Base-by-base conservation (phyloP, 805 yeast genomes). In the Lipomyces orientalis region DNA sequence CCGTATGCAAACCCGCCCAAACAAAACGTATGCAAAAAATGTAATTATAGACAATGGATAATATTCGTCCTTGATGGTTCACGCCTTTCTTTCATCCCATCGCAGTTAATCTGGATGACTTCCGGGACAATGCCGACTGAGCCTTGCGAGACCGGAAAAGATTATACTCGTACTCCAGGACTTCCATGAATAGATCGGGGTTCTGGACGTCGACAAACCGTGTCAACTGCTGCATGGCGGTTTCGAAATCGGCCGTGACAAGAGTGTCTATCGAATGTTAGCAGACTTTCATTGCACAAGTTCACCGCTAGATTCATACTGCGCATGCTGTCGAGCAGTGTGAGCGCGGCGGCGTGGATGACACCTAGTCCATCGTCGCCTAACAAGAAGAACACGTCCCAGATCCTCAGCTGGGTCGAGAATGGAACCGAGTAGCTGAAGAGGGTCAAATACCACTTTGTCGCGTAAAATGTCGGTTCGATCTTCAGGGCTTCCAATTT, bases 371-470 rank as follows among this genome's bases (percentile, higher is more conserved):
- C 59, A 29, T 57, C 65, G n/a, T 56, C 66, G 12, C 66, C 67
- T 16, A 66, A 57, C 33, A 71, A 46, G 35, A 71, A 65, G 22
- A 58, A 64, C 39, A 69, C 69, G 49, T 71, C 74, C 71, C 73
- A 71, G 22, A 71, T 65, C 14, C 74, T 66, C 10, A 71, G 57
- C 39, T 71, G 74, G 6, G 68, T 60, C 2, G 60, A 56, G 46
- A 71, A 71, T 34, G 71, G 73, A 2, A 71, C 61, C 9, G 71
- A 59, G 58, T 70, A 71, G 49, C 60, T 55, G 16, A 71, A 71
- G 22, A 71, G 62, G 1, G 74, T 71, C 10, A 71, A 58, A 34
- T 70, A 71, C 74, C 74, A 71, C 31, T 72, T 67, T 14, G 74
- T 71, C 6, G 70, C 71, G 59, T 64, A 71, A 22, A 68, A 51